Evolutionary conservation across 2,329 filamentous ascomycete genomes (phyloP).

Genomic region (Nannizzia gypsea): DNA sequence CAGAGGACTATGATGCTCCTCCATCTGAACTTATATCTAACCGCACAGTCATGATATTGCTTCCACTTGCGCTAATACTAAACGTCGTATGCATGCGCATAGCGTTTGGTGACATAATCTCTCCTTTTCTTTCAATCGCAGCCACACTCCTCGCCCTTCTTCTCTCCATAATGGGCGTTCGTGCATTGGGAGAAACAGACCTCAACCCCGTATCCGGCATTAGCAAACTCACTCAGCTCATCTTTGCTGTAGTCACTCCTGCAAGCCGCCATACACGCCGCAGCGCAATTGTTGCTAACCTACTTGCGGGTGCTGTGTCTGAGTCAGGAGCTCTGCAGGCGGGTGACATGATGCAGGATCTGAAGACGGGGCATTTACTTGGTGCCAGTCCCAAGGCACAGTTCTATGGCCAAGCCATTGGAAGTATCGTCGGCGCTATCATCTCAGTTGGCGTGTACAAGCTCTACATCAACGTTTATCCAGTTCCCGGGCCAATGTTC

Average conservation of each 20-base stretch:
- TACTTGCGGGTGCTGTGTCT: conserved; percentile 80
- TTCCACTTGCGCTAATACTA: conserved; percentile 62
- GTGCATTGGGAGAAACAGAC: conserved; percentile 67
- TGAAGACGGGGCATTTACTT: conserved; percentile 89
- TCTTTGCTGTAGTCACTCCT: conserved; percentile 85
- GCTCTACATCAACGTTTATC: conserved; percentile 80
- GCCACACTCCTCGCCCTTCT: conserved; percentile 75
- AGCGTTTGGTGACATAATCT: conserved; percentile 73
- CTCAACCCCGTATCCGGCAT: conserved; percentile 94
- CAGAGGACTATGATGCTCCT: conserved; percentile 62
- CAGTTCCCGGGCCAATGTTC: conserved; percentile 78
- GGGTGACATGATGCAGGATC: conserved; percentile 90
- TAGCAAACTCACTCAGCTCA: conserved; percentile 87
- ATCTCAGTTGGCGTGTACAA: conserved; percentile 79
- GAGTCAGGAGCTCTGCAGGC: conserved; percentile 83
- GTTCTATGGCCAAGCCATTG: conserved; percentile 93
- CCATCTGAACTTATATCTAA: conserved; percentile 67
- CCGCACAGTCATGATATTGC: conserved; percentile 59
- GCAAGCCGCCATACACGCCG: conserved; percentile 66
- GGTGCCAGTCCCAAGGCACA: conserved; percentile 88
- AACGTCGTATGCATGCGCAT: conserved; percentile 72
- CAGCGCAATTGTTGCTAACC: conserved; percentile 76
- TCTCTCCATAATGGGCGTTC: conserved; percentile 52
- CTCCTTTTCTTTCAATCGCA: conserved; percentile 60
- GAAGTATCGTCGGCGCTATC: conserved; percentile 72